Conservation (phyloP, 2,329 filamentous ascomycete genomes). For the Alternaria alternata region DNA sequence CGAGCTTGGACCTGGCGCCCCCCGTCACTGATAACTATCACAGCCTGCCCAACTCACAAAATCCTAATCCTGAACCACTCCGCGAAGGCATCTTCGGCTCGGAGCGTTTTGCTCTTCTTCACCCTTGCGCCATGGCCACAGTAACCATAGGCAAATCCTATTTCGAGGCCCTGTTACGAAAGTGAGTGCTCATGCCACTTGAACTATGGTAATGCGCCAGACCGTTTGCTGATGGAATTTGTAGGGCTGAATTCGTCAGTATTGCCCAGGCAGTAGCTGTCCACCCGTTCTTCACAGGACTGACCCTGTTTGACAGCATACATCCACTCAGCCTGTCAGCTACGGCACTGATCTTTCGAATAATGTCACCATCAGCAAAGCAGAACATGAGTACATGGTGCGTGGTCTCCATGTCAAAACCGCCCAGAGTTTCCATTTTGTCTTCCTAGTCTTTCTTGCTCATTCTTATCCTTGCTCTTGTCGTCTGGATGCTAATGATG, state of each 20-base stretch:
- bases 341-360: conserved; percentile 46
- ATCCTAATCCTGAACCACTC: conserved; percentile 13
- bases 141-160: conserved; percentile 68
- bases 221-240: conserved; percentile 33
- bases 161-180: conserved; percentile 68
- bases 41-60: conserved; percentile 11
- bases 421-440: not conserved
- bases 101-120: conserved; percentile 15
- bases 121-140: conserved; percentile 47
- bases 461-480: not conserved
- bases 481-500: conserved; percentile 4
- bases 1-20: conserved; percentile 31
- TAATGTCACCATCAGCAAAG: conserved; percentile 64
- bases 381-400: conserved; percentile 69
- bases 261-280: not conserved
- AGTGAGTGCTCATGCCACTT: conserved; percentile 57
- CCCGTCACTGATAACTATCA: conserved; percentile 28
- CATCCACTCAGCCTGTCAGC: conserved; percentile 48
- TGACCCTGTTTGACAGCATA: conserved; percentile 47
- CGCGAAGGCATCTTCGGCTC: conserved; percentile 14
- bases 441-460: not conserved
- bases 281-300: not conserved
- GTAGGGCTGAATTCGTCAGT: conserved; percentile 61
- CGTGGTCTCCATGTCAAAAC: conserved; percentile 31
- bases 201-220: not conserved